A percentile compares a stretch with the other conserved stretches of the same genome.
Evolutionary conservation across 2,329 filamentous ascomycete genomes (phyloP).

Genomic region (Dothideomycetidae sp.): DNA sequence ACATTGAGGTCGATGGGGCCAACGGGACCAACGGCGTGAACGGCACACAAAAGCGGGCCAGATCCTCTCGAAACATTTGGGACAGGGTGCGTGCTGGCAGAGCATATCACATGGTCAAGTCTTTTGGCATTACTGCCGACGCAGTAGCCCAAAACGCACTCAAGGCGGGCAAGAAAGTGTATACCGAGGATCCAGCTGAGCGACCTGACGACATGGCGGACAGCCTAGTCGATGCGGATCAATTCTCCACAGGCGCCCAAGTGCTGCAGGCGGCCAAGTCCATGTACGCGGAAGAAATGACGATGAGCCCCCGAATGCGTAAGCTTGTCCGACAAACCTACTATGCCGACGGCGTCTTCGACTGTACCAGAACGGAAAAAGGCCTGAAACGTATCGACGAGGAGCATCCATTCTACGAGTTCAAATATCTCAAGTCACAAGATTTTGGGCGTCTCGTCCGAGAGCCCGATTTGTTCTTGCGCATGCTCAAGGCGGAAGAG

Average conservation of each 20-base stretch:
- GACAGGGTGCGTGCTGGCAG: slow-evolving; percentile 72
- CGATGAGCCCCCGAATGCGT: slow-evolving; percentile 75
- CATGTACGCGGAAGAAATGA: slow-evolving; percentile 84
- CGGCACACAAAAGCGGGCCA: slow-evolving; percentile 50
- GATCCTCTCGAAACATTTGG: slow-evolving; percentile 65
- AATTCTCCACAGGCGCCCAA: slow-evolving; percentile 57
- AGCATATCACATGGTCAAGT: slow-evolving; percentile 68
- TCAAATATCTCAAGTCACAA: slow-evolving; percentile 90
- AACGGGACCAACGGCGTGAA: slow-evolving; percentile 8
- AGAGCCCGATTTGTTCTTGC: slow-evolving; percentile 78
- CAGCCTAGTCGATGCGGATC: slow-evolving; percentile 50
- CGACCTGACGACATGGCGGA: slow-evolving; percentile 81
- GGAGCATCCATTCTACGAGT: slow-evolving; percentile 89
- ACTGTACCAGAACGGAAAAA: slow-evolving; percentile 85
- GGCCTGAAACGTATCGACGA: slow-evolving; percentile 88
- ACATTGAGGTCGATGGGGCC: slow-evolving; percentile 45
- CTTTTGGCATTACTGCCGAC: slow-evolving; percentile 81
- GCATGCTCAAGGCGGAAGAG: slow-evolving; percentile 94
- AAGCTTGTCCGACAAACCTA: slow-evolving; percentile 72
- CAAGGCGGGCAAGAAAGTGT: slow-evolving; percentile 60
- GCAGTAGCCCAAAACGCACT: slow-evolving; percentile 77
- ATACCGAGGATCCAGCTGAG: slow-evolving; percentile 69
- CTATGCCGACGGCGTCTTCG: slow-evolving; percentile 71
- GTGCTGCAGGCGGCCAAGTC: slow-evolving; percentile 68
- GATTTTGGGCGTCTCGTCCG: slow-evolving; percentile 67